Percentiles rank a stretch among this genome's conserved stretches.
Conservation (phyloP, 305 asterid species). For the Nicotiana rustica region DNA sequence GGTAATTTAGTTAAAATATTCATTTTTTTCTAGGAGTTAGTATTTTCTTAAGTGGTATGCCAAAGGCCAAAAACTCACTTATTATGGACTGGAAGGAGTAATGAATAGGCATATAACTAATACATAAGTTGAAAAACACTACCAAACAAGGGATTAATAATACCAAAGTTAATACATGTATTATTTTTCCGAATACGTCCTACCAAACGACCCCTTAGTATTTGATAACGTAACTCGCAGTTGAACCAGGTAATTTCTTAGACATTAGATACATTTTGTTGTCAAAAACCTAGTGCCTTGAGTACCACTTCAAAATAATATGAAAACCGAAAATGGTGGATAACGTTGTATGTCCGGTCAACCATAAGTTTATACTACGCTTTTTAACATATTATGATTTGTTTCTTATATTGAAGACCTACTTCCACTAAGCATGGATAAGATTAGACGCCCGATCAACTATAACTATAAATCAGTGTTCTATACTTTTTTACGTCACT, state of each 20-base stretch:
- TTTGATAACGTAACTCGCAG: neutral
- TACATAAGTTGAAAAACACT: no score
- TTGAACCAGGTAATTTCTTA: neutral
- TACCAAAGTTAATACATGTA: no score
- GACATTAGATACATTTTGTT: neutral
- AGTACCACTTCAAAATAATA: neutral
- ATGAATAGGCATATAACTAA: no score
- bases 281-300: neutral
- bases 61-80: no score
- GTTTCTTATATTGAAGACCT: neutral
- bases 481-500: neutral
- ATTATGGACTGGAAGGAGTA: no score
- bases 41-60: no score
- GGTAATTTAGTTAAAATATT: no score
- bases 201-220: neutral
- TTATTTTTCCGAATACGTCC: no score
- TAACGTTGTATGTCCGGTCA: neutral
- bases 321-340: neutral
- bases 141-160: no score
- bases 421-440: constrained; percentile 19
- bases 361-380: neutral
- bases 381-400: neutral
- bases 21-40: no score
- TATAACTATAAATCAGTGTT: neutral
- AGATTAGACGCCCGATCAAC: neutral